Evolutionary conservation across 2,329 filamentous ascomycete species (phyloP), one percentile per base, ranked within the genome.

Genomic region (Cadophora sp.): DNA sequence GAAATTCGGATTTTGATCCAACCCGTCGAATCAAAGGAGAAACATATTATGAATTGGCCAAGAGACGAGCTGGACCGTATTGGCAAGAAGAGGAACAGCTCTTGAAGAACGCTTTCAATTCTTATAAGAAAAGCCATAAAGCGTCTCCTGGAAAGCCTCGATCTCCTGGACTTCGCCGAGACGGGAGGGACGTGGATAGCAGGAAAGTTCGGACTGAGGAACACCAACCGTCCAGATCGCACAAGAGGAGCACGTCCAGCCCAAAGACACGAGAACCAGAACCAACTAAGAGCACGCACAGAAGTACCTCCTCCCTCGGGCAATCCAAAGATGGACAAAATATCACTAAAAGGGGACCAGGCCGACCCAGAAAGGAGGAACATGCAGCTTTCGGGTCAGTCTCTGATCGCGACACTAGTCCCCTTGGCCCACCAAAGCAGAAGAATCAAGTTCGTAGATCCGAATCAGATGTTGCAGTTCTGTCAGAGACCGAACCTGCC

Each of bases 61-160:
- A 91, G 74, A 89, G 93, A 59, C 89, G 93, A 50, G 89, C 90
- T 72, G 95, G 96, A 0, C 92, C 94, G 8, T 91, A 93, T 69
- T 97, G 94, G 93, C 91, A 95, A 77, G 90, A 95, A 70, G 96
- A 99, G 78, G 90, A 92, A 71, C 87, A 93, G 53, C 83, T 97
- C 65, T 80, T 99, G 60, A 94, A 94, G 78, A 86, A 89, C 48
- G 88, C 91, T 3, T 94, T 89, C 72, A 90, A 94, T 67, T 86
- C 87, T 34, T 88, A 87, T 73, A 87, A 84, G 71, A 86, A 85
- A 65, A 79, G 78, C 1, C 82, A 85, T 61, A 86, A 85, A 71
- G 61, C 65, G 12, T 82, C 83, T 24, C 74, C 76, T 14, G 73
- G 78, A 22, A 88, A 86, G 72, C 80, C 78, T 3, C 86, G 85